phyloP scores from a whole-genome alignment of 495 filamentous ascomycete species.

The Acidiella bohemica region DNA sequence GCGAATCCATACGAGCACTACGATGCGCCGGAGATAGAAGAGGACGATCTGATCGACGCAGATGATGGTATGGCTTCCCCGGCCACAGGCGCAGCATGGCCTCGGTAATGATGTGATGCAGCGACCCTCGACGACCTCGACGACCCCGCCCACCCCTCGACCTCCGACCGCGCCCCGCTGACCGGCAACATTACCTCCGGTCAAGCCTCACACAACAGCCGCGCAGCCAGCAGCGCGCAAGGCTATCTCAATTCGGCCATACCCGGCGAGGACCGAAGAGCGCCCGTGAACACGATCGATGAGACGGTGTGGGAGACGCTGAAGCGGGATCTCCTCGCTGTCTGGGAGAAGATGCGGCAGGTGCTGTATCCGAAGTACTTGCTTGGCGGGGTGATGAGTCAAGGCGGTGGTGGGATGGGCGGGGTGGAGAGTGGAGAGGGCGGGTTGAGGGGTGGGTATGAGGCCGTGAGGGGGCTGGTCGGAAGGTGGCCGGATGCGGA shows the following conservation, averaged over 20 bases:
- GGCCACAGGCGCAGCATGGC: background rate
- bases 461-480: constrained; percentile 42
- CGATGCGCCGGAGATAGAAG: constrained; percentile 61
- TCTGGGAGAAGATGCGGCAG: constrained; percentile 96
- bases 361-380: constrained; percentile 96
- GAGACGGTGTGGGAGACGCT: constrained; percentile 94
- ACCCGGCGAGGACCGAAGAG: constrained; percentile 86
- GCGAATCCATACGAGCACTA: constrained; percentile 42
- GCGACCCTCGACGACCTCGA: constrained; percentile 81
- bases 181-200: constrained; percentile 63
- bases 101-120: constrained; percentile 23
- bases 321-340: constrained; percentile 74
- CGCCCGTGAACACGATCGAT: constrained; percentile 86
- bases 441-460: constrained; percentile 33
- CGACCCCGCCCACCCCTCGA: constrained; percentile 57
- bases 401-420: constrained; percentile 56
- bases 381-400: constrained; percentile 53
- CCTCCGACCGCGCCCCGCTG: constrained; percentile 59
- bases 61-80: constrained; percentile 57
- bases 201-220: constrained; percentile 35
- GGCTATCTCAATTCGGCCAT: constrained; percentile 76
- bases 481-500: constrained; percentile 61
- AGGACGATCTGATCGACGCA: constrained; percentile 77
- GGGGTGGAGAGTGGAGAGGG: constrained; percentile 53
- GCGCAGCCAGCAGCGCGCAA: constrained; percentile 36